phyloP scores from a whole-genome alignment of 345 rosid species.

The Isatis tinctoria region DNA sequence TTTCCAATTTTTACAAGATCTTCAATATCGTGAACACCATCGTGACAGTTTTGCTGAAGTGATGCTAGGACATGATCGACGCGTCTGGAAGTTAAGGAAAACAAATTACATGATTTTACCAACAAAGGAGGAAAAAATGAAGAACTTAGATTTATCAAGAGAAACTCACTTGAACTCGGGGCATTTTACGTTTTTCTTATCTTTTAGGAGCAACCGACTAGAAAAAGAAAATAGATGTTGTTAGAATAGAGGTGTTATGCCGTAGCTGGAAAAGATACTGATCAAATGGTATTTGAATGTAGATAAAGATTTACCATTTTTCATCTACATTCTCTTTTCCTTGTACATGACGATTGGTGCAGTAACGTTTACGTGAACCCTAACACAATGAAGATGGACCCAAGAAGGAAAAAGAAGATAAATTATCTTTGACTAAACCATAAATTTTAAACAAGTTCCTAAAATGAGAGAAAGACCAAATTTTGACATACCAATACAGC shows the following conservation, averaged over 20 bases:
- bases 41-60: slow-evolving; percentile 79
- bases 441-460: not conserved
- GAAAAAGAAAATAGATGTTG: slow-evolving; percentile 10
- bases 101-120: not conserved
- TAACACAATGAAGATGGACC: slow-evolving; percentile 23
- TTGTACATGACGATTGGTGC: slow-evolving; percentile 62
- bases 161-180: slow-evolving; percentile 73
- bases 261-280: not conserved
- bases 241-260: not conserved
- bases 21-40: slow-evolving; percentile 94
- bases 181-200: slow-evolving; percentile 53
- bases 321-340: slow-evolving; percentile 82
- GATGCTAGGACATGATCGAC: too few species aligned
- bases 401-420: not conserved
- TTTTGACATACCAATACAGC: slow-evolving; percentile 64
- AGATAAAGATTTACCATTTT: slow-evolving; percentile 60
- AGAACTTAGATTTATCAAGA: slow-evolving; percentile 2
- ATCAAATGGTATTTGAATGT: not conserved
- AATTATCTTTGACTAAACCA: not conserved
- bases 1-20: slow-evolving; percentile 95
- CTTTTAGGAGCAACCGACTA: slow-evolving; percentile 74
- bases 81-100: slow-evolving; percentile 48
- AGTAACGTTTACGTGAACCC: slow-evolving; percentile 93
- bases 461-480: not conserved
- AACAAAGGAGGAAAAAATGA: slow-evolving; percentile 2